Conservation (phyloP, 2,329 filamentous ascomycete genomes). For the Calonectria ilicicola region DNA sequence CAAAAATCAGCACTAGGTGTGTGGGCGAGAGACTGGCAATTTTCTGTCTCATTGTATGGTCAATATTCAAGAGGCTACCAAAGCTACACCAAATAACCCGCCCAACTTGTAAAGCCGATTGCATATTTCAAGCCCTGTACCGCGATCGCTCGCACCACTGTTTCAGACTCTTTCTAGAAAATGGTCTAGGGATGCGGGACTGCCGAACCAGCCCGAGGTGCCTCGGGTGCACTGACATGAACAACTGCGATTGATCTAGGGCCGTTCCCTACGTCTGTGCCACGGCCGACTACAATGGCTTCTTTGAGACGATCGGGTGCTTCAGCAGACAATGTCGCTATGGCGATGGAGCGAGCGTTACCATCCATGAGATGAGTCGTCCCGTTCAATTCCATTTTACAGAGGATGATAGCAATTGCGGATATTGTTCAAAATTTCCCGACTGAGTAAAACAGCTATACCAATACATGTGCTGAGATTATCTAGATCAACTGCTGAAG, state of each 20-base stretch:
- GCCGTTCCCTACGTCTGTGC: conserved; percentile 65
- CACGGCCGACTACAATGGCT: conserved; percentile 68
- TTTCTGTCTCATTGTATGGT: not conserved
- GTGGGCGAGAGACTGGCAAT: not conserved
- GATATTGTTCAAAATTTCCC: conserved; percentile 61
- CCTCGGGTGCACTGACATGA: conserved; percentile 69
- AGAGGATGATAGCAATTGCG: conserved; percentile 67
- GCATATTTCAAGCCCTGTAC: not conserved
- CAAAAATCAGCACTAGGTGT: not conserved
- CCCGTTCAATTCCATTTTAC: conserved; percentile 66
- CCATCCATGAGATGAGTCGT: conserved; percentile 74
- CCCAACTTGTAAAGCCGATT: not conserved
- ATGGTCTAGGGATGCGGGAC: not conserved
- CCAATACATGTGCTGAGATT: too few species aligned
- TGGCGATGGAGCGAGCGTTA: conserved; percentile 74
- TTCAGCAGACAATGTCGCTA: conserved; percentile 65
- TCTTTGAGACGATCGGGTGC: conserved; percentile 67
- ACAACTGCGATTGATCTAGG: conserved; percentile 58
- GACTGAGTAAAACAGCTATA: conserved; percentile 60
- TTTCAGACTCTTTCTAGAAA: not conserved
- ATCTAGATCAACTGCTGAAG: conserved; percentile 37
- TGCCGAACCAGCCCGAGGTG: conserved; percentile 39
- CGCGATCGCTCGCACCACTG: not conserved
- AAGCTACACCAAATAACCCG: not conserved
- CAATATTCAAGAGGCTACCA: not conserved